A percentile compares a stretch with the other conserved stretches of the same genome.
phyloP scores from a whole-genome alignment of 441 rosid species.

The Eugenia klotzschiana region DNA sequence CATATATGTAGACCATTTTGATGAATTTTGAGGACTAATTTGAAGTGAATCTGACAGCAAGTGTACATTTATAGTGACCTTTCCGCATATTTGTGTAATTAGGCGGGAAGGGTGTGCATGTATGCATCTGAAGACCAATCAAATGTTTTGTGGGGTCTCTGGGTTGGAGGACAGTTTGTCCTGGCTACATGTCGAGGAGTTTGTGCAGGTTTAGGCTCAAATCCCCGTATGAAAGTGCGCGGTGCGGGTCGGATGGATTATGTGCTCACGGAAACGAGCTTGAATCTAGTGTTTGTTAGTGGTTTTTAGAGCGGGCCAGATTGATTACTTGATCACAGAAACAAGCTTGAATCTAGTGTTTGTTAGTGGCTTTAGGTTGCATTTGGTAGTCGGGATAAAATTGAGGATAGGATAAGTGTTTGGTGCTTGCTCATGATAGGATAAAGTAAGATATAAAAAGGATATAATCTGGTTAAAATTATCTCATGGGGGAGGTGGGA shows the following conservation, averaged over 20 bases:
- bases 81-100: background rate
- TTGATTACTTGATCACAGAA: too few species aligned
- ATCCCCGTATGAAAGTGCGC: background rate
- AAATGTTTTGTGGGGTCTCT: background rate
- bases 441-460: too few species aligned
- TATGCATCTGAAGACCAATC: too few species aligned
- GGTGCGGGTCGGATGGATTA: background rate
- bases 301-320: too few species aligned
- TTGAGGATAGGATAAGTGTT: too few species aligned
- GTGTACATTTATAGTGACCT: background rate
- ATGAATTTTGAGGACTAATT: background rate
- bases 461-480: too few species aligned
- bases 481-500: too few species aligned
- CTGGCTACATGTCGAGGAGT: background rate
- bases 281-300: too few species aligned
- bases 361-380: too few species aligned
- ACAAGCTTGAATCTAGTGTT: too few species aligned
- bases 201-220: background rate
- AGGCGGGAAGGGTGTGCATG: background rate
- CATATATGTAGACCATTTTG: background rate
- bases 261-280: background rate
- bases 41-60: background rate
- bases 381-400: too few species aligned
- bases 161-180: background rate
- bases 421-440: too few species aligned